Base-by-base conservation (phyloP, 192 early-diverging fungal species). In the Thoreauomyces humboldtii region DNA sequence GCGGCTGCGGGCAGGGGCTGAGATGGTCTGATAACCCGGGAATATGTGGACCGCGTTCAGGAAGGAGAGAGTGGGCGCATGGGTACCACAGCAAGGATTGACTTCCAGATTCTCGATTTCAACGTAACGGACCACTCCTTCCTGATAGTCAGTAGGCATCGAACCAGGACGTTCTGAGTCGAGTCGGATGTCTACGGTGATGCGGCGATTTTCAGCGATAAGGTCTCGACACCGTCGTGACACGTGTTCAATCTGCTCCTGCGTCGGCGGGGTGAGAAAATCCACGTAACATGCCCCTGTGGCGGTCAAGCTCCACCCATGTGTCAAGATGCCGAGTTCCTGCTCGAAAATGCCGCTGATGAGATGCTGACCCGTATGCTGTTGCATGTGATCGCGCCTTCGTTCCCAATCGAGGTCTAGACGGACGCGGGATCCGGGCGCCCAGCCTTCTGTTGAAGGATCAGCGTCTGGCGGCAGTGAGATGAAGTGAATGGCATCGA, bases 41-140 rank as follows among this genome's bases (percentile, higher is more conserved):
- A 85, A 71, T 14, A 91, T 69, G 57, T 88, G 88, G 52, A 89
- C 57, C 29, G 67, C 69, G 56, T 89, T 88, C 28, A 91, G 74
- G 38, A 88, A 77, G n/a, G 79, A 76, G 15, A 84, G 76, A 9
- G 59, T 73, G 2, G 61, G 58, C 41, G 87, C 78, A 47, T 89
- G 88, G 5, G 89, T 91, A 22, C 89, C 89, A 52, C 89, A 91
- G 70, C 89, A 91, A 15, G 87, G 83, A 48, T 86, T 86, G 31
- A 63, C 69, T 43, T 85, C 83, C 12, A 88, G 22, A 7, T 67
- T 73, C n/a, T 65, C 71, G 43, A 86, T 81, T 12, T 54, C 61
- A 29, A 81, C 71, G 37, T 78, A 79, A 32, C 82, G 71, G 34
- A 85, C 72, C 2, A 75, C 64, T 12, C 77, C 73, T 1, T 68